These are phyloP conservation scores for Flaveria robusta DNA, from an alignment of 129 eudicot species.

Conservation along the genomic window DNA sequence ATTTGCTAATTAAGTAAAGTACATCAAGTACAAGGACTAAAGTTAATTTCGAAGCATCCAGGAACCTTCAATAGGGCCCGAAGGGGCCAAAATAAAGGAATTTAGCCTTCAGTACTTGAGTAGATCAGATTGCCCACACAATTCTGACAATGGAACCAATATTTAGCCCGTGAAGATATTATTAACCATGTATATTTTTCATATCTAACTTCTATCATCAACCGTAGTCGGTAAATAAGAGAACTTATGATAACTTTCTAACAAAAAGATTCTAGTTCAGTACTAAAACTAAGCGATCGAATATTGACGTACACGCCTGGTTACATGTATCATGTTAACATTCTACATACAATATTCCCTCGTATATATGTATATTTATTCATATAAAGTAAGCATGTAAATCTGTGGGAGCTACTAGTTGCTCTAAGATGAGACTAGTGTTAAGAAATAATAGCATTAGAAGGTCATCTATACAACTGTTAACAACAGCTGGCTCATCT, in stretches of 20 bases:
- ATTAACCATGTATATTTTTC: no score
- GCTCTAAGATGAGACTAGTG: background rate
- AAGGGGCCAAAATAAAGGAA: background rate
- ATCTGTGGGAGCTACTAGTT: background rate
- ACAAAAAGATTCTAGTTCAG: no score
- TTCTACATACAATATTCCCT: background rate
- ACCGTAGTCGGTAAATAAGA: no score
- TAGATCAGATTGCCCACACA: background rate
- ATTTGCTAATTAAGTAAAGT: no score
- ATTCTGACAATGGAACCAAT: background rate
- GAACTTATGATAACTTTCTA: no score
- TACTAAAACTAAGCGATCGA: no score
- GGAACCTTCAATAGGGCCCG: no score
- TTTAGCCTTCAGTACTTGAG: background rate
- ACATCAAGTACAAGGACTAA: no score
- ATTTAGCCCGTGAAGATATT: background rate
- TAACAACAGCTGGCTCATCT: conserved; percentile 26
- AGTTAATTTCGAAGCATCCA: no score
- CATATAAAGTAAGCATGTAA: background rate
- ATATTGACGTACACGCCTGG: background rate
- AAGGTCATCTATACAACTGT: background rate
- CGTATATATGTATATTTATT: background rate
- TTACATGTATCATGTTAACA: background rate
- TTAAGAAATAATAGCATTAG: background rate
- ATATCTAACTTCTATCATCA: no score